phyloP scores from a whole-genome alignment of 768 basidiomycete genomes.

The Leucosporidium yakuticum region DNA sequence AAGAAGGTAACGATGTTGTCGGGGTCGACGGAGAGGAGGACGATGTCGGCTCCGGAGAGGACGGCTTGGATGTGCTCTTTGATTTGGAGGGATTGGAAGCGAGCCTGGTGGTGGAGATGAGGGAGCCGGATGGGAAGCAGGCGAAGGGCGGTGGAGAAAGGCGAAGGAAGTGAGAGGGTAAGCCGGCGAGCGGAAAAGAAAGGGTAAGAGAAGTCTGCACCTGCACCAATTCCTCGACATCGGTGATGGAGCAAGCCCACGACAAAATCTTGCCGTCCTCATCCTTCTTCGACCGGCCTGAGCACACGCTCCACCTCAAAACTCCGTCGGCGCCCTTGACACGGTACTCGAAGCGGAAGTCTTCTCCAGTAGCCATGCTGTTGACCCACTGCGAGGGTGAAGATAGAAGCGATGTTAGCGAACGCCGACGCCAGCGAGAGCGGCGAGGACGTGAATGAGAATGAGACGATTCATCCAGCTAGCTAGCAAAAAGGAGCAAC shows the following conservation, averaged over 20 bases:
- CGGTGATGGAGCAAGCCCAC: constrained; percentile 8
- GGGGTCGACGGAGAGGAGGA: constrained; percentile 14
- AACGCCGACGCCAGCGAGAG: too few species aligned
- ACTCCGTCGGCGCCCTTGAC: constrained; percentile 1
- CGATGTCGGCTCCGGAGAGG: constrained; percentile 8
- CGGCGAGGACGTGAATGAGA: too few species aligned
- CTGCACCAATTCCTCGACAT: constrained; percentile 10
- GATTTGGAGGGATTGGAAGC: constrained; percentile 9
- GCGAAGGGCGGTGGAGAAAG: too few species aligned
- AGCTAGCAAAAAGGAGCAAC: too few species aligned
- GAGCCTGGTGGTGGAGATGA: background rate
- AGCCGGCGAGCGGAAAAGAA: too few species aligned
- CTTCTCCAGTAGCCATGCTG: constrained; percentile 12
- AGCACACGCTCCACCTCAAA: constrained; percentile 11
- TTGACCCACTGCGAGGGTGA: constrained; percentile 21
- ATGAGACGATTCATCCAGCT: too few species aligned
- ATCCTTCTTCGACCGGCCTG: background rate
- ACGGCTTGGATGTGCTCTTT: constrained; percentile 21
- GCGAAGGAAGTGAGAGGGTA: too few species aligned
- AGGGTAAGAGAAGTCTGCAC: background rate
- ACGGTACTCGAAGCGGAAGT: constrained; percentile 27
- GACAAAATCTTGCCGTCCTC: background rate
- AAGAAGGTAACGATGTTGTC: constrained; percentile 1
- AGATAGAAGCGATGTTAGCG: too few species aligned
- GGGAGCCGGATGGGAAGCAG: background rate